A percentile compares a stretch with the other conserved stretches of the same genome.
Evolutionary conservation across 2,329 filamentous ascomycete genomes (phyloP).

Genomic region (Colletotrichum sublineola): DNA sequence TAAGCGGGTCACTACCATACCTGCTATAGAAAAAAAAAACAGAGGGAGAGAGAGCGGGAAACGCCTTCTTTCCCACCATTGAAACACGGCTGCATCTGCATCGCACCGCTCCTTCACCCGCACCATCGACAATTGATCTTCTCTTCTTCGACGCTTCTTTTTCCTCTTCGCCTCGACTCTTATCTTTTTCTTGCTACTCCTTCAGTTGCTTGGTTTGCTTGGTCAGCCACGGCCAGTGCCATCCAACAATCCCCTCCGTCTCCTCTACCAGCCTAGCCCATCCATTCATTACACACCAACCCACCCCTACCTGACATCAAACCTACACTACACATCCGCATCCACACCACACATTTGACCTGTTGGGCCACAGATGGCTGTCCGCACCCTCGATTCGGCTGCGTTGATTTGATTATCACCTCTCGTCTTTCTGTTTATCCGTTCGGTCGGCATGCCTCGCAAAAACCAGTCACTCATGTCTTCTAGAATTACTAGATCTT

Average conservation of each 20-base stretch:
- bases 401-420: conserved; percentile 21
- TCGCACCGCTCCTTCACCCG: conserved; percentile 25
- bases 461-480: conserved; percentile 80
- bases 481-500: conserved; percentile 95
- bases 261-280: conserved; percentile 15
- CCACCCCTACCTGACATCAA: conserved; percentile 16
- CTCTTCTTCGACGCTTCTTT: conserved; percentile 16
- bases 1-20: conserved; percentile 35
- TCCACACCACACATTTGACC: conserved; percentile 28
- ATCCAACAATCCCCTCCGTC: conserved; percentile 16
- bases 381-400: conserved; percentile 19
- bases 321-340: conserved; percentile 41
- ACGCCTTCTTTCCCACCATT: conserved; percentile 37
- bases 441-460: conserved; percentile 35
- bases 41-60: conserved; percentile 34
- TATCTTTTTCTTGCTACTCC: not conserved
- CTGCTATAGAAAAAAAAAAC: conserved; percentile 43
- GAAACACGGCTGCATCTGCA: conserved; percentile 36
- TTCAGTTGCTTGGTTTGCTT: not conserved
- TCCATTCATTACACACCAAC: conserved; percentile 33
- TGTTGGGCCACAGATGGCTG: conserved; percentile 35
- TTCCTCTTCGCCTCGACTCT: conserved; percentile 10
- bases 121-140: conserved; percentile 23
- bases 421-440: conserved; percentile 39
- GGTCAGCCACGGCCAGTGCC: conserved; percentile 27